Evolutionary conservation across 1,284 basidiomycete genomes (phyloP).

Genomic region (Taiwanofungus camphoratus): DNA sequence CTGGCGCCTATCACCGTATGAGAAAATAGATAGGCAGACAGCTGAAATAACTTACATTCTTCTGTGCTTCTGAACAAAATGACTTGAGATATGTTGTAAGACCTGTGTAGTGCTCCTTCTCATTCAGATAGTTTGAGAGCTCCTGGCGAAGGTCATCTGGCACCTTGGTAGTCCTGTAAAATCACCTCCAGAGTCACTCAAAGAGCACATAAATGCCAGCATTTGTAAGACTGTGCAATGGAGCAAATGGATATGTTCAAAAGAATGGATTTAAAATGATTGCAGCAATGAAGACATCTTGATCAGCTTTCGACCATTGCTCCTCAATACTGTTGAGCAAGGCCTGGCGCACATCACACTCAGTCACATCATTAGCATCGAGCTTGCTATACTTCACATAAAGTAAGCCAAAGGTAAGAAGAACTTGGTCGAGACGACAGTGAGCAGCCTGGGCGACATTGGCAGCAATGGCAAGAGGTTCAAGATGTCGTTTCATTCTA

Average conservation of each 20-base stretch:
- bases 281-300: slow-evolving; percentile 32
- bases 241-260: neutral
- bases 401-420: slow-evolving; percentile 17
- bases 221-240: neutral
- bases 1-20: too few relatives aligned
- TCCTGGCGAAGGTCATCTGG: neutral
- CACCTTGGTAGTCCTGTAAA: neutral
- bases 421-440: slow-evolving; percentile 19
- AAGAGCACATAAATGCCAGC: neutral
- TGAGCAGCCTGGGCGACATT: slow-evolving; percentile 22
- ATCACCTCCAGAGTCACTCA: neutral
- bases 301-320: slow-evolving; percentile 30
- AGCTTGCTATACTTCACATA: slow-evolving; percentile 5
- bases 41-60: neutral
- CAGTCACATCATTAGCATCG: neutral
- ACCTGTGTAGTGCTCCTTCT: neutral
- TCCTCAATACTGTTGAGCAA: slow-evolving; percentile 25
- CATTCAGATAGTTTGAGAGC: neutral
- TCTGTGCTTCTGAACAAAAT: neutral
- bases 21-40: neutral
- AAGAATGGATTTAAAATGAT: slow-evolving; percentile 15
- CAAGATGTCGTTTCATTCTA: slow-evolving; percentile 22
- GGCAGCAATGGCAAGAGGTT: slow-evolving; percentile 24
- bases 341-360: slow-evolving; percentile 1
- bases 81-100: too few relatives aligned